Percentiles rank a stretch among this genome's conserved stretches.
phyloP scores from a whole-genome alignment of 306 rosid genomes.

The Gillenia trifoliata region DNA sequence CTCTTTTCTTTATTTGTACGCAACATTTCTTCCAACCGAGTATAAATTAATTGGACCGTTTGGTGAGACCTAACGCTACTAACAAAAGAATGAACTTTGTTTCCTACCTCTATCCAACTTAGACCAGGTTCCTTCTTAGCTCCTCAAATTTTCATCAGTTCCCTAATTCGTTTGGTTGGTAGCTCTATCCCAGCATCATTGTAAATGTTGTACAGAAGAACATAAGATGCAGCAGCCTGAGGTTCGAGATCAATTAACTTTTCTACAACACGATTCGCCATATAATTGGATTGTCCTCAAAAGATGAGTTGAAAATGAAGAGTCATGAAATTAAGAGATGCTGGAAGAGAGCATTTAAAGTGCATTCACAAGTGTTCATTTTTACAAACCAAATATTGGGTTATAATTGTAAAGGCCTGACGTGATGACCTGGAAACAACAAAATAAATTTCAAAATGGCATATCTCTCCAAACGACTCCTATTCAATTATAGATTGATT shows the following conservation, averaged over 20 bases:
- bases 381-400: neutral
- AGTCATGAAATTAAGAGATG: neutral
- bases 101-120: slow-evolving; percentile 61
- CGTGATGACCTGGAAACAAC: neutral
- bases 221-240: slow-evolving; percentile 45
- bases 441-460: neutral
- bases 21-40: slow-evolving; percentile 35
- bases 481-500: neutral
- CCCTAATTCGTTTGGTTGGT: slow-evolving; percentile 38
- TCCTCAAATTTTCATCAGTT: slow-evolving; percentile 41
- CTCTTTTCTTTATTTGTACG: slow-evolving; percentile 26
- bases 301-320: slow-evolving; percentile 31
- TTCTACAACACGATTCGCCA: slow-evolving; percentile 48
- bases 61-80: slow-evolving; percentile 46
- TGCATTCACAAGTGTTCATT: neutral
- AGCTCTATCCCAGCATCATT: slow-evolving; percentile 40
- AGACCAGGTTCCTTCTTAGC: slow-evolving; percentile 65
- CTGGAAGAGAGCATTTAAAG: neutral
- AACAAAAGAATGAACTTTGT: slow-evolving; percentile 43
- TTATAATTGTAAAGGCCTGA: neutral
- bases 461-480: neutral
- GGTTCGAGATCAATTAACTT: slow-evolving; percentile 57
- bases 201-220: slow-evolving; percentile 55
- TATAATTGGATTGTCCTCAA: slow-evolving; percentile 43
- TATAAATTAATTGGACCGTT: slow-evolving; percentile 34